Evolutionary conservation across 306 rosid genomes (phyloP).

Genomic region (Myrica gale): DNA sequence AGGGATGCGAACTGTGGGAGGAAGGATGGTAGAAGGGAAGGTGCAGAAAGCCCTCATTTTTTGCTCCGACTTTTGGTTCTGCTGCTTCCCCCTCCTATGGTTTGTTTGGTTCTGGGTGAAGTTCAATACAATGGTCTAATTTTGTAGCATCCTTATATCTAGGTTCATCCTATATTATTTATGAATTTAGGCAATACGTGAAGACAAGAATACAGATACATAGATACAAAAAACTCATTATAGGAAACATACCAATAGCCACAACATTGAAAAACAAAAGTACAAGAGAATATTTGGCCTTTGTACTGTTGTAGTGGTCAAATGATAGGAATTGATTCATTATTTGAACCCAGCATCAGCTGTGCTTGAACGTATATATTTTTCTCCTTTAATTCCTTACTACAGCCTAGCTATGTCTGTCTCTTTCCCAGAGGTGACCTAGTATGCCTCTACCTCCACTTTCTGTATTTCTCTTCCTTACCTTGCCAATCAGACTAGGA

Average conservation of each 20-base stretch:
- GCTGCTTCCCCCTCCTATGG: background rate
- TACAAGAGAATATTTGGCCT: background rate
- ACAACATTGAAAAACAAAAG: background rate
- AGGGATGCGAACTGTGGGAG: background rate
- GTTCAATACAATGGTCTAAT: background rate
- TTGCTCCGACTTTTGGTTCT: background rate
- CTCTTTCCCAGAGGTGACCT: too few species aligned
- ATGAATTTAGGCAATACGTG: background rate
- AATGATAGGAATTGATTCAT: background rate
- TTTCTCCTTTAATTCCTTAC: conserved; percentile 15
- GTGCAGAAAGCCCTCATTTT: background rate
- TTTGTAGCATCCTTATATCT: background rate
- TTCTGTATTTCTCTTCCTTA: background rate
- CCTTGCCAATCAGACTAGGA: background rate
- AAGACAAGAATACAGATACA: background rate
- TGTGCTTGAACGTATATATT: background rate
- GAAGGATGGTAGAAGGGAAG: background rate
- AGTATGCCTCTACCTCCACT: too few species aligned
- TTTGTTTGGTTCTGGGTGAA: background rate
- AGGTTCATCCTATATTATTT: too few species aligned
- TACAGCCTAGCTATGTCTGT: background rate
- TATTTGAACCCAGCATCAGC: too few species aligned
- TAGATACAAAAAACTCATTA: background rate
- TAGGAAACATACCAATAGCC: background rate
- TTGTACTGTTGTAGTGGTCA: background rate